These are phyloP conservation scores for Tolypocladium guangdongense DNA, from an alignment of 2,329 filamentous ascomycete genomes.

Conservation along the genomic window DNA sequence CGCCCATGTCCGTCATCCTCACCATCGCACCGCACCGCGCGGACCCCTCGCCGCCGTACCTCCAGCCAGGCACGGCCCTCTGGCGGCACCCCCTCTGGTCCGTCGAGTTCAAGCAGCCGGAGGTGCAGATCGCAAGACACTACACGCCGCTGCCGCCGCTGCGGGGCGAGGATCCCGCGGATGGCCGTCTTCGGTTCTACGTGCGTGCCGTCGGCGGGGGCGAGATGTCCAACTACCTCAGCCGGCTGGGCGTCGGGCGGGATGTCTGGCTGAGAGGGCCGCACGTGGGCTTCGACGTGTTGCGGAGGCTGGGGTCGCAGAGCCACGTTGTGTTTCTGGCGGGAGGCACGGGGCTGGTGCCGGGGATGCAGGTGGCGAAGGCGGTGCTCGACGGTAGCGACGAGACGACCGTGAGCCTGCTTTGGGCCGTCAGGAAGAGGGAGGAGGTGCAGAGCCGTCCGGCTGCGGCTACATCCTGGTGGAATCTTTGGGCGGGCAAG, in stretches of 20 bases:
- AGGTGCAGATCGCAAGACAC: slow-evolving; percentile 80
- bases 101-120: slow-evolving; percentile 88
- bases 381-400: slow-evolving; percentile 38
- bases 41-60: slow-evolving; percentile 16
- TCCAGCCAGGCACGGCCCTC: slow-evolving; percentile 11
- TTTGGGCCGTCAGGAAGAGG: slow-evolving; percentile 68
- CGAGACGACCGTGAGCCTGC: slow-evolving; percentile 45
- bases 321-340: slow-evolving; percentile 68
- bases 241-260: slow-evolving; percentile 49
- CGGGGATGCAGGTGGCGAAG: slow-evolving; percentile 70
- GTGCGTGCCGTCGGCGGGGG: slow-evolving; percentile 70
- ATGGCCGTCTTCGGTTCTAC: slow-evolving; percentile 53
- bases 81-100: slow-evolving; percentile 61
- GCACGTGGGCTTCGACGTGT: slow-evolving; percentile 52
- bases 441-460: slow-evolving; percentile 32
- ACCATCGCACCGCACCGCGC: slow-evolving; percentile 39
- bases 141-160: slow-evolving; percentile 76
- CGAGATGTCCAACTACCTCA: slow-evolving; percentile 77
- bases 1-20: slow-evolving; percentile 58
- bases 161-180: slow-evolving; percentile 14
- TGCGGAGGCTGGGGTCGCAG: slow-evolving; percentile 16
- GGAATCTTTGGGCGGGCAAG: slow-evolving; percentile 12
- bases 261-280: slow-evolving; percentile 71
- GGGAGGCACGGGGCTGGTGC: slow-evolving; percentile 85
- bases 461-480: slow-evolving; percentile 9